Evolutionary conservation across 495 filamentous ascomycete species (phyloP).

Genomic region (Aspergillus ellipticus): DNA sequence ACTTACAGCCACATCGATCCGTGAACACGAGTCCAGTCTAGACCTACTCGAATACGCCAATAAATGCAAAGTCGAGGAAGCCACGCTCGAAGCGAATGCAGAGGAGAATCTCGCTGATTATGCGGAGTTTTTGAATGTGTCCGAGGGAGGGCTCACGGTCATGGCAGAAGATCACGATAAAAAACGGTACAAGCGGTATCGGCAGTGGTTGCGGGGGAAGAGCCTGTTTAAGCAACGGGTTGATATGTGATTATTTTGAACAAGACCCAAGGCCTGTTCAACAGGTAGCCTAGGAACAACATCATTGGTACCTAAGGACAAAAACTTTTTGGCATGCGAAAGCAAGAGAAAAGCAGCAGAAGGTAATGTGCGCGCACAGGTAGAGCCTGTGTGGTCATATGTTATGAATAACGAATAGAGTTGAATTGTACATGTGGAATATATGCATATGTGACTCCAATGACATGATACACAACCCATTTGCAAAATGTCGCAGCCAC

Average conservation of each 20-base stretch:
- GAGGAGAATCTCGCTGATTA: slow-evolving; percentile 75
- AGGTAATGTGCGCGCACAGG: too few relatives aligned
- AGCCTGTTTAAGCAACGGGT: slow-evolving; percentile 89
- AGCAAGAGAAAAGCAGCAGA: too few relatives aligned
- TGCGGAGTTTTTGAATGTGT: slow-evolving; percentile 67
- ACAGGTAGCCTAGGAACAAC: too few relatives aligned
- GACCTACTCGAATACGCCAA: slow-evolving; percentile 76
- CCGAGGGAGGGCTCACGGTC: slow-evolving; percentile 84
- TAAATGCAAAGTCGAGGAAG: slow-evolving; percentile 39
- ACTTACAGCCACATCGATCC: slow-evolving; percentile 38
- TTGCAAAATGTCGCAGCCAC: too few relatives aligned
- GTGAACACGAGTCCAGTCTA: slow-evolving; percentile 44
- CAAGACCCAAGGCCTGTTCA: too few relatives aligned
- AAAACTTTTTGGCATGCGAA: too few relatives aligned
- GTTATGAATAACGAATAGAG: too few relatives aligned
- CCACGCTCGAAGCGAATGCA: slow-evolving; percentile 30
- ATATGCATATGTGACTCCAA: too few relatives aligned
- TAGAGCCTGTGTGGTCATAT: too few relatives aligned
- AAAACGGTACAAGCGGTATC: slow-evolving; percentile 93
- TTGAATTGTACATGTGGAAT: too few relatives aligned
- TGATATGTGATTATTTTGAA: slow-evolving; percentile 49
- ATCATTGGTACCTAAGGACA: too few relatives aligned
- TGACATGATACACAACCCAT: too few relatives aligned
- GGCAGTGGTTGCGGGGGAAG: slow-evolving; percentile 90
- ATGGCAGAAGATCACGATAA: slow-evolving; percentile 76